These are phyloP conservation scores for Apiospora hydei DNA, from an alignment of 2,329 filamentous ascomycete genomes.

Conservation along the genomic window DNA sequence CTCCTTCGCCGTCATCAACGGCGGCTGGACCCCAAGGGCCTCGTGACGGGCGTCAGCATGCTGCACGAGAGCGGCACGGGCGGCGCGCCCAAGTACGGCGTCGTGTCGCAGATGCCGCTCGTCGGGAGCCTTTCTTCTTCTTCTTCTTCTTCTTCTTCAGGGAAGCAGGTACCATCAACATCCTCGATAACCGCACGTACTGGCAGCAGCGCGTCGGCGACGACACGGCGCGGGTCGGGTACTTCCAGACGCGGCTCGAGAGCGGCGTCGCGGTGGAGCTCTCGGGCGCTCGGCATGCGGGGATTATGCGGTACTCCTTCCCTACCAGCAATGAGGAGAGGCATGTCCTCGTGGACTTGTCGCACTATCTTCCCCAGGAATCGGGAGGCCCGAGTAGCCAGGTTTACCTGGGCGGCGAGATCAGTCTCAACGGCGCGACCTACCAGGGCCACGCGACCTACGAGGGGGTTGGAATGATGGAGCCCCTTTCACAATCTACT, in stretches of 20 bases:
- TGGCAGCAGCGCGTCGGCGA: slow-evolving; percentile 33
- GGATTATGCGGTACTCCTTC: slow-evolving; percentile 26
- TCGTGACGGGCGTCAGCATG: slow-evolving; percentile 62
- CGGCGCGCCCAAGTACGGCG: slow-evolving; percentile 35
- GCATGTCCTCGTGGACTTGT: slow-evolving; percentile 55
- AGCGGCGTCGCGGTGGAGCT: slow-evolving; percentile 60
- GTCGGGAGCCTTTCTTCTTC: slow-evolving; percentile 77
- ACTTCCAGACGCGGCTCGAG: slow-evolving; percentile 45
- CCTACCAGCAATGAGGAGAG: slow-evolving; percentile 39
- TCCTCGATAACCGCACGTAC: slow-evolving; percentile 65
- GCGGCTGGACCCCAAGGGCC: slow-evolving; percentile 62
- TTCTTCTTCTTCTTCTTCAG: no score
- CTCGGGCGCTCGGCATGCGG: slow-evolving; percentile 53
- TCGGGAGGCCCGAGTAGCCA: slow-evolving; percentile 52
- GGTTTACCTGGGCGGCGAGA: slow-evolving; percentile 52
- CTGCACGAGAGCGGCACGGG: slow-evolving; percentile 68
- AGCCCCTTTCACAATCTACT: slow-evolving; percentile 50
- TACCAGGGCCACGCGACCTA: slow-evolving; percentile 56
- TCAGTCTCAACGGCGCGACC: slow-evolving; percentile 46
- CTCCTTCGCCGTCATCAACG: slow-evolving; percentile 56
- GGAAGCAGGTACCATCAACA: slow-evolving; percentile 67
- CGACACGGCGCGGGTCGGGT: slow-evolving; percentile 43
- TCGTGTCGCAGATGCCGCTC: slow-evolving; percentile 53
- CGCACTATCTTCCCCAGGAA: slow-evolving; percentile 54
- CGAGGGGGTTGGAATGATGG: slow-evolving; percentile 48